Evolutionary conservation across 2,329 filamentous ascomycete genomes (phyloP).

Genomic region (Incumbomyces lentus): DNA sequence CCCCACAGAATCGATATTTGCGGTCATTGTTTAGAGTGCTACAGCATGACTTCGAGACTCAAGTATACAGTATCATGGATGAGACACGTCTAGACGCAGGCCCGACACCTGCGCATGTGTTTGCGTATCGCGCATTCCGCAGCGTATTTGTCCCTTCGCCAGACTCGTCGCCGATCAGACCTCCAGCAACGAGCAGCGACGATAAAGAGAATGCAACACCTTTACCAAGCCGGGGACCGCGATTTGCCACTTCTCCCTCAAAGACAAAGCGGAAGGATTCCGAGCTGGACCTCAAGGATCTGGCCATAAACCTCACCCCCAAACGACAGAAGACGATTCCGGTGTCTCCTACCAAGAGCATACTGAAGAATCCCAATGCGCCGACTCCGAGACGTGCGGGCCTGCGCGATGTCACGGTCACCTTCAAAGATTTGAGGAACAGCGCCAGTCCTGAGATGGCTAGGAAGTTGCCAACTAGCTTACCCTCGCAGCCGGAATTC

Average conservation of each 20-base stretch:
- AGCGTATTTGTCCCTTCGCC: conserved; percentile 56
- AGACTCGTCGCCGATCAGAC: conserved; percentile 26
- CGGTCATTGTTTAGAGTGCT: too few species aligned
- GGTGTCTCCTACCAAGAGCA: conserved; percentile 49
- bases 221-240: not conserved
- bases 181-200: conserved; percentile 28
- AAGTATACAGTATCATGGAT: conserved; percentile 1
- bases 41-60: too few species aligned
- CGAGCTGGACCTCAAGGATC: conserved; percentile 13
- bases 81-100: conserved; percentile 43
- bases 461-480: not conserved
- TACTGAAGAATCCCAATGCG: conserved; percentile 54
- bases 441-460: conserved; percentile 17
- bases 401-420: conserved; percentile 40
- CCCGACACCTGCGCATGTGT: conserved; percentile 56
- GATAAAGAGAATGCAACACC: conserved; percentile 22
- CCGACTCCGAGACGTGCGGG: conserved; percentile 47
- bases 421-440: conserved; percentile 30
- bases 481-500: conserved; percentile 26
- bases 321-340: conserved; percentile 10
- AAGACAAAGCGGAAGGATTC: conserved; percentile 8
- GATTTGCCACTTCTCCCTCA: not conserved
- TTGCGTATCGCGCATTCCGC: conserved; percentile 57
- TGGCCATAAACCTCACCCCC: conserved; percentile 20
- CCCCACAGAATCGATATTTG: too few species aligned